These are phyloP conservation scores for Colletotrichum gigasporum DNA, from an alignment of 2,329 filamentous ascomycete species.

Conservation along the genomic window DNA sequence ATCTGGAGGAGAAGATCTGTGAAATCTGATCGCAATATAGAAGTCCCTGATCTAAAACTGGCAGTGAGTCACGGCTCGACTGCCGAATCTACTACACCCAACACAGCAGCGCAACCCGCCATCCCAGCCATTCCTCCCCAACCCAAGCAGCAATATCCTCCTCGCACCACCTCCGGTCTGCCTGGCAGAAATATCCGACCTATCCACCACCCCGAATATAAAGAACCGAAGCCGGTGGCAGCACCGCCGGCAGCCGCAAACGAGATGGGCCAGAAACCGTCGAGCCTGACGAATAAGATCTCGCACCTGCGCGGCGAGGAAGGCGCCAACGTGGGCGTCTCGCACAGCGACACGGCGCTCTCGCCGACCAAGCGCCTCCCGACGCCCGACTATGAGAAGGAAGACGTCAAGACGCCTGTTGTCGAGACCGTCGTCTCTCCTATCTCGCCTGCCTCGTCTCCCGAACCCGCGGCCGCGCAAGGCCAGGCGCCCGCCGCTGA, in stretches of 20 bases:
- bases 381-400: slow-evolving; percentile 58
- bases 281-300: slow-evolving; percentile 40
- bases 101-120: slow-evolving; percentile 23
- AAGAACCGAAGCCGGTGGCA: slow-evolving; percentile 1
- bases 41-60: slow-evolving; percentile 59
- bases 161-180: slow-evolving; percentile 33
- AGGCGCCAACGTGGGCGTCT: slow-evolving; percentile 21
- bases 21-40: slow-evolving; percentile 56
- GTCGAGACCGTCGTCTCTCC: slow-evolving; percentile 51
- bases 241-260: slow-evolving; percentile 31
- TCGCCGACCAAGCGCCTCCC: slow-evolving; percentile 48
- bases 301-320: slow-evolving; percentile 16
- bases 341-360: slow-evolving; percentile 25
- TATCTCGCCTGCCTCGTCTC: slow-evolving; percentile 55
- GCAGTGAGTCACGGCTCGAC: slow-evolving; percentile 61
- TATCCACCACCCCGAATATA: slow-evolving; percentile 6
- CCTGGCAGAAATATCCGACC: slow-evolving; percentile 41
- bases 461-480: slow-evolving; percentile 43
- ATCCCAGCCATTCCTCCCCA: slow-evolving; percentile 4
- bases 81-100: slow-evolving; percentile 42
- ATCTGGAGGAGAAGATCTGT: slow-evolving; percentile 62
- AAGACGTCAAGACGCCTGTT: slow-evolving; percentile 49
- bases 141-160: slow-evolving; percentile 14
- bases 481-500: slow-evolving; percentile 31
- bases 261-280: slow-evolving; percentile 45